Conservation (phyloP, 2,329 filamentous ascomycete species). For the Orbilia ellipsospora region DNA sequence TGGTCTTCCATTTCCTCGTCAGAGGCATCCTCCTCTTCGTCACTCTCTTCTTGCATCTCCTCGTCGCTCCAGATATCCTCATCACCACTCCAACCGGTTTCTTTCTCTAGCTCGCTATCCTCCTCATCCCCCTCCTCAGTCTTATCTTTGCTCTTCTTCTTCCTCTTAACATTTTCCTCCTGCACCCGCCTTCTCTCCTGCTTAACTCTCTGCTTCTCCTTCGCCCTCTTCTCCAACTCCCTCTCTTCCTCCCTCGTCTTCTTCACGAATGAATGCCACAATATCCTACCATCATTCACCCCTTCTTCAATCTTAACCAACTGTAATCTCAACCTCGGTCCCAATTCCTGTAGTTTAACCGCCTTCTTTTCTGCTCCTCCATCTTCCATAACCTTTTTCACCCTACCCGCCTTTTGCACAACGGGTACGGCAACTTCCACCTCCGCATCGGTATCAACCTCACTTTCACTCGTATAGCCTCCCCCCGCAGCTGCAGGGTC, state of each 20-base stretch:
- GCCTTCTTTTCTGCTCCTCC: conserved; percentile 70
- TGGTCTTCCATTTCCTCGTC: conserved; percentile 53
- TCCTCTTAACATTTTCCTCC: conserved; percentile 89
- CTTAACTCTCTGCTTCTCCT: conserved; percentile 80
- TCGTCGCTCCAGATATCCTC: conserved; percentile 55
- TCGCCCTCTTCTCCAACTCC: conserved; percentile 84
- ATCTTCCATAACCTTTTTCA: conserved; percentile 63
- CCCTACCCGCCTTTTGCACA: conserved; percentile 69
- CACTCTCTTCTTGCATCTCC: conserved; percentile 49
- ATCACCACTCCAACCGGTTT: conserved; percentile 50
- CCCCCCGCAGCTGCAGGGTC: conserved; percentile 76
- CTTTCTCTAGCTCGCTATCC: conserved; percentile 60
- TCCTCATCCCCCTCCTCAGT: conserved; percentile 65
- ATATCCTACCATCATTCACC: conserved; percentile 84
- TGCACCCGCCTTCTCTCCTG: conserved; percentile 83
- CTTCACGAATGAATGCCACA: conserved; percentile 97
- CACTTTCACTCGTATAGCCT: conserved; percentile 90
- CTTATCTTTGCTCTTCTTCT: conserved; percentile 72
- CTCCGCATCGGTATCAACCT: conserved; percentile 93
- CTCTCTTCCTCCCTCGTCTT: conserved; percentile 83
- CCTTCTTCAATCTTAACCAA: conserved; percentile 97
- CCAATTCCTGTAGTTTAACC: conserved; percentile 91
- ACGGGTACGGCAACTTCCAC: conserved; percentile 80
- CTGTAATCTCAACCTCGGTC: conserved; percentile 86
- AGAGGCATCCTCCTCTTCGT: conserved; percentile 31